Conservation (phyloP, 1,139 yeast species). For the Blastobotrys niveus region DNA sequence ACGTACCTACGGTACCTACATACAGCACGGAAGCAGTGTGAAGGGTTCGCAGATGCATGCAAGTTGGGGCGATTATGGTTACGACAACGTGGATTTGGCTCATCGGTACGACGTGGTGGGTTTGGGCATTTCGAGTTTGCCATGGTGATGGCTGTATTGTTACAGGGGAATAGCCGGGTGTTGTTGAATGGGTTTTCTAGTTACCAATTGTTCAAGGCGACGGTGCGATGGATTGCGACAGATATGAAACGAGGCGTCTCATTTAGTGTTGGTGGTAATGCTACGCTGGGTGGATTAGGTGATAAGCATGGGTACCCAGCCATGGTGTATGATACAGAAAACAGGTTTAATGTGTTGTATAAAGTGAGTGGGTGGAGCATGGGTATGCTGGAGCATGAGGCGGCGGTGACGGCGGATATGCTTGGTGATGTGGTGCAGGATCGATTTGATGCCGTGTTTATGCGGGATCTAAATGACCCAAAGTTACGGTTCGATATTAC, state of each 20-base stretch:
- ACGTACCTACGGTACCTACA: conserved; percentile 70
- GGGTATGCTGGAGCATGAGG: conserved; percentile 54
- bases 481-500: conserved; percentile 62
- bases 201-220: conserved; percentile 87
- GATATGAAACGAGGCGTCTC: conserved; percentile 45
- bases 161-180: conserved; percentile 65
- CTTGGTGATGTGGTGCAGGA: conserved; percentile 77
- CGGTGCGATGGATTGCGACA: conserved; percentile 72
- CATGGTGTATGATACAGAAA: conserved; percentile 64
- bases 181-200: conserved; percentile 83
- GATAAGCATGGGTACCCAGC: conserved; percentile 16
- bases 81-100: conserved; percentile 72
- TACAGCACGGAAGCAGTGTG: conserved; percentile 68
- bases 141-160: conserved; percentile 67
- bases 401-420: conserved; percentile 59
- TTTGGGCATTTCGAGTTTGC: conserved; percentile 93
- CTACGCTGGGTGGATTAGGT: conserved; percentile 8
- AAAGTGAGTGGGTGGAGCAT: conserved; percentile 73
- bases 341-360: conserved; percentile 73
- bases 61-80: conserved; percentile 86
- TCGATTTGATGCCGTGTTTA: conserved; percentile 78
- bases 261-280: conserved; percentile 1
- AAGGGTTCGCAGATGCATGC: conserved; percentile 84
- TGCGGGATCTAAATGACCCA: conserved; percentile 52
- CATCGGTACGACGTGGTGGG: conserved; percentile 54